Evolutionary conservation across 1,139 yeast species (phyloP).

Genomic region (Suhomyces kunorum): DNA sequence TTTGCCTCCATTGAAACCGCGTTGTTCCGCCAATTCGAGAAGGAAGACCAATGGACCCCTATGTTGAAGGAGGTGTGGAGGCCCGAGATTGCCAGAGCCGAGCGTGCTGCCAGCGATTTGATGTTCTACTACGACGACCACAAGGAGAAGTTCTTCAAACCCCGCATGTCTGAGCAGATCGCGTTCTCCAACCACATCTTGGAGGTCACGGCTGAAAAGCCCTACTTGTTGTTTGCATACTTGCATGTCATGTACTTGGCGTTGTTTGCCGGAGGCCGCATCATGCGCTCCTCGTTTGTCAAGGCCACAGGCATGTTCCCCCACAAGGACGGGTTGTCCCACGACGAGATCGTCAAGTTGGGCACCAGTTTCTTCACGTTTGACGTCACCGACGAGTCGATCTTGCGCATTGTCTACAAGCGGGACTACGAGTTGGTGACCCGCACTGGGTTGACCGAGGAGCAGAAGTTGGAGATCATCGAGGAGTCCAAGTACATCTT

Average conservation of each 20-base stretch:
- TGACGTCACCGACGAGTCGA: constrained; percentile 68
- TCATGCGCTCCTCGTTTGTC: constrained; percentile 66
- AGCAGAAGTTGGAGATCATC: constrained; percentile 68
- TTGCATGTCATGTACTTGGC: constrained; percentile 86
- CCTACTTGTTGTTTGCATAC: constrained; percentile 75
- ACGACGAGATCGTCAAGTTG: constrained; percentile 57
- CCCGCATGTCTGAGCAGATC: constrained; percentile 62
- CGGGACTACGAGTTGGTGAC: constrained; percentile 77
- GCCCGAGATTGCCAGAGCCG: constrained; percentile 68
- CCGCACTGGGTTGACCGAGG: constrained; percentile 64
- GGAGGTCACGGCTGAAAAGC: constrained; percentile 56
- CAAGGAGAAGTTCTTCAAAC: constrained; percentile 54
- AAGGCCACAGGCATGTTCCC: constrained; percentile 76
- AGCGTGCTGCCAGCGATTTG: constrained; percentile 60
- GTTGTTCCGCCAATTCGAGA: constrained; percentile 49
- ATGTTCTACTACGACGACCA: constrained; percentile 63
- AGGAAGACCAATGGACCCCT: constrained; percentile 43
- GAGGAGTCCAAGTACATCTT: constrained; percentile 69
- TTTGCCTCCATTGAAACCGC: constrained; percentile 67
- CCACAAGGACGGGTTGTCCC: constrained; percentile 60
- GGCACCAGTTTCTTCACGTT: constrained; percentile 77
- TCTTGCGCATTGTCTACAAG: constrained; percentile 65
- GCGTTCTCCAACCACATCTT: constrained; percentile 63
- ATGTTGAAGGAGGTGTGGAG: constrained; percentile 61
- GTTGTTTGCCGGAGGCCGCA: constrained; percentile 81